These are phyloP conservation scores for Chenopodium album DNA, from an alignment of 148 eudicot genomes.

Conservation along the genomic window DNA sequence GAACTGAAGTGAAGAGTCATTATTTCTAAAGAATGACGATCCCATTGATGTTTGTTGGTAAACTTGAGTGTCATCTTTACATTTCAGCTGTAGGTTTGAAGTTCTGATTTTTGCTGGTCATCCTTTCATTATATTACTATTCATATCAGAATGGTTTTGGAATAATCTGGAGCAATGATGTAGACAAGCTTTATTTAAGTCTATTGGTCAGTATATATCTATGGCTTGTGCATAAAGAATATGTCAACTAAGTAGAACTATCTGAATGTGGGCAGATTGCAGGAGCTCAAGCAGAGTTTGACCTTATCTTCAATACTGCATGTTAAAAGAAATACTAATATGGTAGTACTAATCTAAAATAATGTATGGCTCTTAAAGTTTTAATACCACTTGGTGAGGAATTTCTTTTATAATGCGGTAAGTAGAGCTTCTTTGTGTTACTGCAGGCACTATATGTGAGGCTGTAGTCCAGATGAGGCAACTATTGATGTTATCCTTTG, in stretches of 20 bases:
- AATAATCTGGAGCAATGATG: not conserved
- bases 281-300: not conserved
- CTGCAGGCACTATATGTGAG: not conserved
- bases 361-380: not conserved
- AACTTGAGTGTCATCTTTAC: not conserved
- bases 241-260: not conserved
- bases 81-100: not conserved
- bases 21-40: not conserved
- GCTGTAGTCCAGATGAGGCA: not conserved
- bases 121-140: not conserved
- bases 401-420: not conserved
- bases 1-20: not conserved
- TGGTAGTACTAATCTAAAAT: not conserved
- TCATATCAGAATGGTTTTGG: not conserved
- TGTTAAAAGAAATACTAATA: not conserved
- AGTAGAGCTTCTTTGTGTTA: not conserved
- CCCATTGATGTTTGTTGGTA: not conserved
- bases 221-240: not conserved
- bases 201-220: not conserved
- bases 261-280: not conserved
- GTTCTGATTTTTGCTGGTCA: not conserved
- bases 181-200: not conserved
- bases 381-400: not conserved
- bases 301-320: not conserved
- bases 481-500: not conserved